phyloP scores from a whole-genome alignment of 169 alveolate species.

The Plasmodium vinckei region DNA sequence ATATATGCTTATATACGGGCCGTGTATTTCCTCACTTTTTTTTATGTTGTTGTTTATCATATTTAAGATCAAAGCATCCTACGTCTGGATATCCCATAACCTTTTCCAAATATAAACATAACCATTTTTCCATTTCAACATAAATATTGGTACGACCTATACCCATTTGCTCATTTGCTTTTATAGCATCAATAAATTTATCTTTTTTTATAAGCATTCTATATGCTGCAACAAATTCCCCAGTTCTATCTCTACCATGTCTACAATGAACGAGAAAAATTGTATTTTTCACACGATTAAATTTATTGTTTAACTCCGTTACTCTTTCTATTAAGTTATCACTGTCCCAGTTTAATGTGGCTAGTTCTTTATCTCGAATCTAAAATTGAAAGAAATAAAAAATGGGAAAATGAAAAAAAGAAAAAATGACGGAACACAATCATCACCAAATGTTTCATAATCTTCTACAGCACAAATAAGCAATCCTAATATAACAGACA shows the following conservation, averaged over 20 bases:
- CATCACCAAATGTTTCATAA: too few relatives aligned
- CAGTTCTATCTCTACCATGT: slow-evolving; percentile 69
- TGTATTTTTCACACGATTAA: slow-evolving; percentile 35
- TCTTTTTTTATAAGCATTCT: slow-evolving; percentile 32
- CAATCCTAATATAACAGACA: too few relatives aligned
- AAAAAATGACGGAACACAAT: background rate
- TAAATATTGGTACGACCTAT: background rate
- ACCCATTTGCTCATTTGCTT: slow-evolving; percentile 40
- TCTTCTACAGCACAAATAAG: too few relatives aligned
- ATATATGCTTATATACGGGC: background rate
- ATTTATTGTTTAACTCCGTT: slow-evolving; percentile 11
- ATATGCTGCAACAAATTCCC: slow-evolving; percentile 56
- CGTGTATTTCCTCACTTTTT: background rate
- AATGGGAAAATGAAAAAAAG: background rate
- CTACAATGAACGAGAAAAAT: slow-evolving; percentile 56
- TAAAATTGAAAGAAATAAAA: background rate
- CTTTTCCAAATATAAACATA: slow-evolving; percentile 47
- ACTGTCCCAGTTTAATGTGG: slow-evolving; percentile 37
- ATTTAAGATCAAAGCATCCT: slow-evolving; percentile 24
- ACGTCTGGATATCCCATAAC: slow-evolving; percentile 9
- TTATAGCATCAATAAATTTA: slow-evolving; percentile 9
- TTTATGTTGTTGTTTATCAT: too few relatives aligned
- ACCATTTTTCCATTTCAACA: slow-evolving; percentile 55
- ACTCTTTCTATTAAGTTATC: slow-evolving; percentile 21
- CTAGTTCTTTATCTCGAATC: slow-evolving; percentile 11